Conservation (phyloP, 169 alveolate species). For the Plasmodium gonderi region DNA sequence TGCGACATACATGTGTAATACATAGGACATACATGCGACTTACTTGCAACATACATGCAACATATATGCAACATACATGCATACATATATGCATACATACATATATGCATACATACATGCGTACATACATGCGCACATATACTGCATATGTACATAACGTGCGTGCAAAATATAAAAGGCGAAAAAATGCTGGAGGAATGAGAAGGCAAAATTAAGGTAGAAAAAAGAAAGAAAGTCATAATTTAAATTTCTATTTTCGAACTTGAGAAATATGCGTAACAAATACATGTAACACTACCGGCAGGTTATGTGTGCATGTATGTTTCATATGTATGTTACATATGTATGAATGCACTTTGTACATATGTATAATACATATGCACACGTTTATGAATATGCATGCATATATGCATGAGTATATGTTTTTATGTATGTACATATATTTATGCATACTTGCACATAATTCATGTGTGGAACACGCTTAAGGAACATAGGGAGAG, state of each 20-base stretch:
- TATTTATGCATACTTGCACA: not conserved
- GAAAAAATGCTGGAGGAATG: not conserved
- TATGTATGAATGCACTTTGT: no score
- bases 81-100: conserved; percentile 1
- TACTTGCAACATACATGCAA: no score
- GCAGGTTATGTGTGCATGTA: no score
- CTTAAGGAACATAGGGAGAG: not conserved
- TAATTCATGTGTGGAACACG: not conserved
- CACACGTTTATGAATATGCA: not conserved
- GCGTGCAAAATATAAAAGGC: not conserved
- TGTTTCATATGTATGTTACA: no score
- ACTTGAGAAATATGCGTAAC: not conserved
- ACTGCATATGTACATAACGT: not conserved
- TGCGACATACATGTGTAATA: no score
- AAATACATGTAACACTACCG: no score
- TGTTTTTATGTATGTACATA: not conserved
- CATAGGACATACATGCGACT: no score
- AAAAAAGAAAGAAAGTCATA: not conserved
- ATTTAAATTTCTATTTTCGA: not conserved
- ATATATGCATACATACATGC: not conserved
- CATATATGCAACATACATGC: no score
- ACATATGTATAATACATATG: no score
- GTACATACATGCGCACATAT: not conserved
- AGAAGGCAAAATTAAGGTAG: no score
- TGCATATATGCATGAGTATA: not conserved